phyloP scores from a whole-genome alignment of 768 basidiomycete species.

The Collybia sp. region DNA sequence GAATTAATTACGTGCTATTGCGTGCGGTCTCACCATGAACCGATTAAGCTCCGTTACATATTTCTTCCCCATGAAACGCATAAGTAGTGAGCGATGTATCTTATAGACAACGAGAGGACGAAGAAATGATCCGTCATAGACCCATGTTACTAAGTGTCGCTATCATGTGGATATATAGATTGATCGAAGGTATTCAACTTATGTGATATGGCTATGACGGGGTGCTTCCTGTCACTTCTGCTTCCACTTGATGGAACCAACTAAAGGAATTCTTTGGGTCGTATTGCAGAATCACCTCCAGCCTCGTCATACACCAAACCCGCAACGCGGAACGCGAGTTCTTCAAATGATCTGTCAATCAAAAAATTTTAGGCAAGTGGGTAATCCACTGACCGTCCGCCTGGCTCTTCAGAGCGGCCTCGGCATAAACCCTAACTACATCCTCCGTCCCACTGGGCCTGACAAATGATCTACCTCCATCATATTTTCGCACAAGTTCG shows the following conservation, averaged over 20 bases:
- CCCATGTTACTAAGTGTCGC: no score
- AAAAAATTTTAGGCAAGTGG: neutral
- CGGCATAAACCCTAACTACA: slow-evolving; percentile 96
- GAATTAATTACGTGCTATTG: slow-evolving; percentile 29
- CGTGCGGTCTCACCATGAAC: slow-evolving; percentile 12
- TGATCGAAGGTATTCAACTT: neutral
- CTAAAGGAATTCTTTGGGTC: slow-evolving; percentile 79
- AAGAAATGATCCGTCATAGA: no score
- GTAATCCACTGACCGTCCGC: slow-evolving; percentile 68
- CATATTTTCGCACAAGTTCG: slow-evolving; percentile 70
- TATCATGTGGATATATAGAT: no score
- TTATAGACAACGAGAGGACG: no score
- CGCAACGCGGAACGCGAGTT: slow-evolving; percentile 82
- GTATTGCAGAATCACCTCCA: slow-evolving; percentile 69
- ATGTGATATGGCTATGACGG: neutral
- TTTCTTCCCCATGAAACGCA: no score
- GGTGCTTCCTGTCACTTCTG: neutral
- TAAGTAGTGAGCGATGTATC: no score
- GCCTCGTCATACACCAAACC: slow-evolving; percentile 81
- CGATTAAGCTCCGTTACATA: no score
- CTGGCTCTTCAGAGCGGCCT: slow-evolving; percentile 68
- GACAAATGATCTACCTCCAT: slow-evolving; percentile 89
- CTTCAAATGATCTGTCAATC: slow-evolving; percentile 30
- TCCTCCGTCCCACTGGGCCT: slow-evolving; percentile 98
- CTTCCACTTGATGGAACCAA: neutral